Conservation (phyloP, 352 stramenopile species). For the Thraustochytrium striatum region DNA sequence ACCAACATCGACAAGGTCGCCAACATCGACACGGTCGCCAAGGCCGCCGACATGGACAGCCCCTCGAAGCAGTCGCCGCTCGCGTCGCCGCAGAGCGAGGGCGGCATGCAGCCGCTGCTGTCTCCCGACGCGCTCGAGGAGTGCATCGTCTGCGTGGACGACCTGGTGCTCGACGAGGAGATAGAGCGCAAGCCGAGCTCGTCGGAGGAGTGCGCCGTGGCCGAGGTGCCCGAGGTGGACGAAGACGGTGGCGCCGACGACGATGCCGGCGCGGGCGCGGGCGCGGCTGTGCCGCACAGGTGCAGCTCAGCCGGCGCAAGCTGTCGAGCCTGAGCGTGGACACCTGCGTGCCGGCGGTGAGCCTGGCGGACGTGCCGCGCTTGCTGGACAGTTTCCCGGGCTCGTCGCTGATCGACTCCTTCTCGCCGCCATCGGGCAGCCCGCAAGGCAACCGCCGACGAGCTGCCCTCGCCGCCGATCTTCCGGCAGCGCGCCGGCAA, state of each 20-base stretch:
- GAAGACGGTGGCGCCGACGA: too few species aligned
- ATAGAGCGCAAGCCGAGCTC: not conserved
- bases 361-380: not conserved
- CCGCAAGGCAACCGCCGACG: not conserved
- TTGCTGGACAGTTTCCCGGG: constrained; percentile 35
- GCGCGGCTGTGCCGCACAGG: too few species aligned
- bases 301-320: too few species aligned
- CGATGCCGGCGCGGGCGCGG: too few species aligned
- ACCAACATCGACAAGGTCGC: not conserved
- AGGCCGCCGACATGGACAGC: not conserved
- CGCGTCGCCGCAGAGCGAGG: not conserved
- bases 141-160: not conserved
- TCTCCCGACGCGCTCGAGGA: not conserved
- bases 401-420: constrained; percentile 15
- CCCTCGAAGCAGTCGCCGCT: not conserved
- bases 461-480: not conserved
- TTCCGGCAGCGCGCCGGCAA: not conserved
- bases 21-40: not conserved
- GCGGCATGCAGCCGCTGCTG: not conserved
- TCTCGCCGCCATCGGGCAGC: not conserved
- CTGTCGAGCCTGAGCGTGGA: not conserved
- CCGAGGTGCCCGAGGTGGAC: too few species aligned
- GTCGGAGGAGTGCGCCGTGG: not conserved
- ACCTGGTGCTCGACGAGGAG: not conserved
- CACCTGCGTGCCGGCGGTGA: not conserved